A percentile compares a stretch with the other conserved stretches of the same genome.
phyloP scores from a whole-genome alignment of 139 green algal genomes.

The Trebouxia sp. region DNA sequence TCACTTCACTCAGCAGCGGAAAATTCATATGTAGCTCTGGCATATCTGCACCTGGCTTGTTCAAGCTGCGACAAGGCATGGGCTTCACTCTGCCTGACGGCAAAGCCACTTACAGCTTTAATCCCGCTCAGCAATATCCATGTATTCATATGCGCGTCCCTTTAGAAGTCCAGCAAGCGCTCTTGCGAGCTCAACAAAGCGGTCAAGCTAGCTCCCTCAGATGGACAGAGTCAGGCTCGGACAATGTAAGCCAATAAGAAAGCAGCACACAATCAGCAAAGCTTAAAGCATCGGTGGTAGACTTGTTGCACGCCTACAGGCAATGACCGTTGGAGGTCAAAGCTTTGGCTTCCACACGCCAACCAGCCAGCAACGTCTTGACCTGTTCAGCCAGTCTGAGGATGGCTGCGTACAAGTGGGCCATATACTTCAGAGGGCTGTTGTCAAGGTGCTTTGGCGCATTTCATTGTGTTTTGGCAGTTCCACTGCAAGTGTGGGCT shows the following conservation, averaged over 20 bases:
- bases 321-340: not conserved
- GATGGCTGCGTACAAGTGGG: not conserved
- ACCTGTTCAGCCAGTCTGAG: not conserved
- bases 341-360: not conserved
- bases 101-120: not conserved
- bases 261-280: not conserved
- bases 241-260: not conserved
- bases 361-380: not conserved
- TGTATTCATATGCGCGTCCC: constrained; percentile 23
- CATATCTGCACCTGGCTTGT: not conserved
- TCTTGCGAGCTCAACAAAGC: not conserved
- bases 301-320: not conserved
- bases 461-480: no score
- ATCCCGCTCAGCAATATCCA: not conserved
- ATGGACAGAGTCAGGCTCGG: not conserved
- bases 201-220: not conserved
- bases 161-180: not conserved
- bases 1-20: no score
- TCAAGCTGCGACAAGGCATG: not conserved
- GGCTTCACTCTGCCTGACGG: not conserved
- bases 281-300: not conserved
- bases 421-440: not conserved
- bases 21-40: no score
- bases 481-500: no score
- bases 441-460: constrained; percentile 12